phyloP scores from a whole-genome alignment of 129 eudicot species.

The Erigeron canadensis region DNA sequence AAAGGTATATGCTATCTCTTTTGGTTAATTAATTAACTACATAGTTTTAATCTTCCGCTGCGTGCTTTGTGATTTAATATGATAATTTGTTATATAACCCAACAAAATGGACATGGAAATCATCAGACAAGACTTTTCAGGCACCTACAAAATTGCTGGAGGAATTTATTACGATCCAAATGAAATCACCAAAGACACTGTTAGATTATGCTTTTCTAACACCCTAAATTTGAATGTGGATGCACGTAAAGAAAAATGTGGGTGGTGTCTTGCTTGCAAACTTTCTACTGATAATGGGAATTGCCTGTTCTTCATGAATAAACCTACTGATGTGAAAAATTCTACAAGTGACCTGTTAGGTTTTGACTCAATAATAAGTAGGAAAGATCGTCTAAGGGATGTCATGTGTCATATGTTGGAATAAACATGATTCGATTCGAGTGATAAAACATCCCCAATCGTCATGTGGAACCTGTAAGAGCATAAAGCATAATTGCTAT shows the following conservation, averaged over 20 bases:
- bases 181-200: constrained; percentile 57
- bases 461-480: no score
- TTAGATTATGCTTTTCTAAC: constrained; percentile 53
- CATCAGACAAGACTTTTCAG: constrained; percentile 49
- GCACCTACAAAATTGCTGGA: constrained; percentile 49
- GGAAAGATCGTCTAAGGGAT: constrained; percentile 61
- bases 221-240: constrained; percentile 41
- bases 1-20: no score
- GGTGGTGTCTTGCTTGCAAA: constrained; percentile 84
- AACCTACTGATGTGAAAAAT: constrained; percentile 37
- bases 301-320: constrained; percentile 59
- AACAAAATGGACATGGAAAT: constrained; percentile 52
- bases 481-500: no score
- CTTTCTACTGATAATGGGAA: constrained; percentile 68
- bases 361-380: constrained; percentile 37
- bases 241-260: constrained; percentile 82
- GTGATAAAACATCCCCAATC: no score
- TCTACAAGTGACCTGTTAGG: constrained; percentile 49
- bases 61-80: no score
- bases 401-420: constrained; percentile 69
- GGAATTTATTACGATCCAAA: constrained; percentile 59
- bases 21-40: no score
- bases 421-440: no score
- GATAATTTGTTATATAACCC: no score
- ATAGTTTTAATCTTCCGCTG: no score